A percentile compares a stretch with the other conserved stretches of the same genome.
Evolutionary conservation across 495 filamentous ascomycete genomes (phyloP).

Genomic region (Penicillium samsonianum): DNA sequence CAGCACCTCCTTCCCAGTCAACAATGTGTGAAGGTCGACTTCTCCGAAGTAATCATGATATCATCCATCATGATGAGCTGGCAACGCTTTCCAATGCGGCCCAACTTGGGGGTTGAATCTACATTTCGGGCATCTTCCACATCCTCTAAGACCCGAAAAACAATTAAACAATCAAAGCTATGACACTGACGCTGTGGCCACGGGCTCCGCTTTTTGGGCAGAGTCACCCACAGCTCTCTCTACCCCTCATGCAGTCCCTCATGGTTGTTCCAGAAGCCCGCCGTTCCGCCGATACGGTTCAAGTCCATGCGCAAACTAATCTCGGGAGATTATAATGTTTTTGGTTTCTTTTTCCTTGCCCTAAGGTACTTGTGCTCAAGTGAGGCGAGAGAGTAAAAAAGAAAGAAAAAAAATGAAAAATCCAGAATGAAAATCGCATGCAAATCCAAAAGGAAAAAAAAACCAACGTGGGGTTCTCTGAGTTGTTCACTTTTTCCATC

Average conservation of each 20-base stretch:
- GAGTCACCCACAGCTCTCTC: slow-evolving; percentile 16
- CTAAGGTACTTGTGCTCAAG: slow-evolving; percentile 3
- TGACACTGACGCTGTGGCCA: slow-evolving; percentile 17
- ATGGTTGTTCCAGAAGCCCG: slow-evolving; percentile 28
- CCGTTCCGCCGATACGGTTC: slow-evolving; percentile 25
- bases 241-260: slow-evolving; percentile 20
- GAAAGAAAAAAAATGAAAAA: slow-evolving; percentile 5
- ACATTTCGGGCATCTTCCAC: slow-evolving; percentile 8
- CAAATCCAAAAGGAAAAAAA: slow-evolving; percentile 11
- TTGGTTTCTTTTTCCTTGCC: neutral
- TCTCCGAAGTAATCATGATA: slow-evolving; percentile 15
- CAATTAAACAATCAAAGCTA: slow-evolving; percentile 20
- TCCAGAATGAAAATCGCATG: neutral
- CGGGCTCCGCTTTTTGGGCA: slow-evolving; percentile 22
- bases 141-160: neutral
- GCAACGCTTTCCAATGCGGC: slow-evolving; percentile 23
- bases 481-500: slow-evolving; percentile 36
- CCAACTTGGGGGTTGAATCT: slow-evolving; percentile 12
- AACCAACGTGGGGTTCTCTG: slow-evolving; percentile 32
- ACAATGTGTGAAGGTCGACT: slow-evolving; percentile 2
- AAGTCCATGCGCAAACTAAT: slow-evolving; percentile 21
- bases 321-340: slow-evolving; percentile 16
- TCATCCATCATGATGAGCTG: slow-evolving; percentile 39
- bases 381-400: neutral
- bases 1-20: neutral